Evolutionary conservation across 2,329 filamentous ascomycete species (phyloP).

Genomic region (Aspergillus thermomutatus): DNA sequence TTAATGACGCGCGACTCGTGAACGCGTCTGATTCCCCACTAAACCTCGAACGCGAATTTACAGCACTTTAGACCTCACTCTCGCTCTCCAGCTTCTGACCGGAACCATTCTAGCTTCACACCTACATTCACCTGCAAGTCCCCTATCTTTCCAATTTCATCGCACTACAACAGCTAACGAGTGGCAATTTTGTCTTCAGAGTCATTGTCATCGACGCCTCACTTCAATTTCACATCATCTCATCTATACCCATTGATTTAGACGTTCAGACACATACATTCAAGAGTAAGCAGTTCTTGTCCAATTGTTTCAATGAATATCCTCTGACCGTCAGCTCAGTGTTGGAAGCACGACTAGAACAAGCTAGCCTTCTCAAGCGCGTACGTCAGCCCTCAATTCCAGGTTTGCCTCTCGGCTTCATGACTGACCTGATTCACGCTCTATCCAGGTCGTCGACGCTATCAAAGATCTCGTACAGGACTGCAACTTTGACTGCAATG

Average conservation of each 20-base stretch:
- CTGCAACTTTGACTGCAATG: conserved; percentile 99
- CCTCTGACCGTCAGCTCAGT: conserved; percentile 46
- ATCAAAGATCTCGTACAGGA: conserved; percentile 99
- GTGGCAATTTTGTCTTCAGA: not conserved
- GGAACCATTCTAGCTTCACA: not conserved
- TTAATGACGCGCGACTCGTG: conserved; percentile 24
- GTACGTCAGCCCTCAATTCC: conserved; percentile 45
- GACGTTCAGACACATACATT: conserved; percentile 9
- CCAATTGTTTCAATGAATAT: not conserved
- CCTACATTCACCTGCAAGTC: conserved; percentile 4
- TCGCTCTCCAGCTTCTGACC: conserved; percentile 1
- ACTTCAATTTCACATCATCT: not conserved
- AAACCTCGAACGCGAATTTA: conserved; percentile 25
- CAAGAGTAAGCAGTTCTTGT: conserved; percentile 28
- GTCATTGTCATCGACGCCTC: not conserved
- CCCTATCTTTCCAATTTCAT: not conserved
- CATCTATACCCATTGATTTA: not conserved
- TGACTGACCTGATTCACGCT: conserved; percentile 8
- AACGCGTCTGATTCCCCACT: conserved; percentile 25
- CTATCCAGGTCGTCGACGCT: conserved; percentile 80
- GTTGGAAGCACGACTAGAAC: conserved; percentile 96
- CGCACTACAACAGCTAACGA: not conserved
- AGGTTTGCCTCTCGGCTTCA: no score
- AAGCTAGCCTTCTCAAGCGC: conserved; percentile 94
- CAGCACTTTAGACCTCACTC: conserved; percentile 8